Base-by-base conservation (phyloP, 306 rosid species). In the Prunus kanzakura region DNA sequence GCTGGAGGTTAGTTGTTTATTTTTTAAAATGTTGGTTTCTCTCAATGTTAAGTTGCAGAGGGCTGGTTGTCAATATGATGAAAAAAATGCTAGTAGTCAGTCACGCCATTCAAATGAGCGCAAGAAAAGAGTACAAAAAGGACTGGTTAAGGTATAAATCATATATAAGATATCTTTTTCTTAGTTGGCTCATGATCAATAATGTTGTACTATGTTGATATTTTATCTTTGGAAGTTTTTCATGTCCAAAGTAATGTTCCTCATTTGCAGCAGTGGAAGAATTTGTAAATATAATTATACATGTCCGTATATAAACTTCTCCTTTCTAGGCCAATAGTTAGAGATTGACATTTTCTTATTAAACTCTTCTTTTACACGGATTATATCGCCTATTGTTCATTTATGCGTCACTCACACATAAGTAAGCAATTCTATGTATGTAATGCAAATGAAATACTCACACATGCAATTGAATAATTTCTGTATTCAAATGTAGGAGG, bases 31-130 rank as follows among this genome's bases (percentile, higher is more conserved):
- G 22, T 13, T 67, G 38, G 69, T 38, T 9, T 19, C 45, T 45
- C 35, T 80, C 2, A 12, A 30, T 74, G 64, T 69, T 30, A 58
- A 66, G 62, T 50, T 52, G 46, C 61, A 75, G 80, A 61, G 38
- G 63, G 58, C 43, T 45, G 64, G 55, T 47, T 56, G 25, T 60
- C 50, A 51, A 52, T 41, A 19, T 35, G 71, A 29, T 56, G 69
- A 64, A 16, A 16, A 16, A 29, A 38, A 69, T 69, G 62, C 16
- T 63, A 19, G 4, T 29, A 38, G 47, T 2, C 64, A 63, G 32
- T 62, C 66, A 23, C 15, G 20, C 70, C 52, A 75, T 75, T 54
- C 50, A 61, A 43, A 54, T 45, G 45, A 4, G 45, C 14, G 47
- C 20, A 63, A 29, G 62, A 55, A 54, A 43, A 46, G 19, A 27